These are phyloP conservation scores for Phytophthora meadii DNA, from an alignment of 352 stramenopile genomes.

Conservation along the genomic window DNA sequence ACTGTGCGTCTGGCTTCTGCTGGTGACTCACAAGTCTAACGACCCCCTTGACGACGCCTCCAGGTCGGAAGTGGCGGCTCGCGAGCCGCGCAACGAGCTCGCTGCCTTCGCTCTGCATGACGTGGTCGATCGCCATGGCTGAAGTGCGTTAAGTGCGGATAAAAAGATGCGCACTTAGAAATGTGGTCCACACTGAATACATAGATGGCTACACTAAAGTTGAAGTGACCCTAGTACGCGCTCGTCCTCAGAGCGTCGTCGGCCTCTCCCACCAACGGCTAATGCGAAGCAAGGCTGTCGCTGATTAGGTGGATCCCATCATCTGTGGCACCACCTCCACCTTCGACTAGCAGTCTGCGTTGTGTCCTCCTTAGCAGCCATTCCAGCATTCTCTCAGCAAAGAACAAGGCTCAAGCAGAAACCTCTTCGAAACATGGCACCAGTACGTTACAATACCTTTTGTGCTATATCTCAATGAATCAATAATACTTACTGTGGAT, in stretches of 20 bases:
- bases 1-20: slow-evolving; percentile 29
- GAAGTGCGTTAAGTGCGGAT: slow-evolving; percentile 6
- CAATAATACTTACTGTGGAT: neutral
- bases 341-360: neutral
- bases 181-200: neutral
- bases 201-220: neutral
- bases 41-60: slow-evolving; percentile 61
- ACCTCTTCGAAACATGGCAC: slow-evolving; percentile 12
- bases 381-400: slow-evolving; percentile 14
- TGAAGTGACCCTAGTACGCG: neutral
- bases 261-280: slow-evolving; percentile 32
- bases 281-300: slow-evolving; percentile 21
- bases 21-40: slow-evolving; percentile 51
- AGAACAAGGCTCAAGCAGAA: slow-evolving; percentile 3
- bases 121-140: slow-evolving; percentile 35
- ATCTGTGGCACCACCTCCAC: neutral
- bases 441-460: neutral
- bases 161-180: no score
- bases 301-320: slow-evolving; percentile 4
- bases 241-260: slow-evolving; percentile 24
- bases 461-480: neutral
- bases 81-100: slow-evolving; percentile 46
- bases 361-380: slow-evolving; percentile 1
- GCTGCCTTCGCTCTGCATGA: slow-evolving; percentile 27
- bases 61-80: slow-evolving; percentile 59